Evolutionary conservation across 2,329 filamentous ascomycete species (phyloP).

Genomic region (Helicocarpus griseus): DNA sequence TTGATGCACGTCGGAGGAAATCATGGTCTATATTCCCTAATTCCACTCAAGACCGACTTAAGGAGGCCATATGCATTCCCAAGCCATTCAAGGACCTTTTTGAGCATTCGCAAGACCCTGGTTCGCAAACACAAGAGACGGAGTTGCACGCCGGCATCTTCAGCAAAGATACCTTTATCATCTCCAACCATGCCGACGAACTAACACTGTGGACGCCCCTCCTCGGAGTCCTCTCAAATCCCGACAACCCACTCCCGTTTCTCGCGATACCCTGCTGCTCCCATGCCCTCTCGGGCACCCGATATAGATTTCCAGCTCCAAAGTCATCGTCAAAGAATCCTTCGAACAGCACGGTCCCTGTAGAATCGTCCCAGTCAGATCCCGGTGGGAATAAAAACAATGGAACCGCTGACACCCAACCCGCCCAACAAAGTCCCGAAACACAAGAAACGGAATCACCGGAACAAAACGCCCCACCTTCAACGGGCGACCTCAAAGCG

Average conservation of each 20-base stretch:
- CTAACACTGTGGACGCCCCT: conserved; percentile 93
- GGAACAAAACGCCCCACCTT: conserved; percentile 18
- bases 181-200: conserved; percentile 96
- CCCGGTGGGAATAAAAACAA: conserved; percentile 22
- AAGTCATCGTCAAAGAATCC: conserved; percentile 8
- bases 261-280: conserved; percentile 94
- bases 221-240: conserved; percentile 54
- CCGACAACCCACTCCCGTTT: conserved; percentile 61
- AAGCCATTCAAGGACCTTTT: conserved; percentile 32
- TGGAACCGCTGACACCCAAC: conserved; percentile 30
- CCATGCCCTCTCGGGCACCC: conserved; percentile 67
- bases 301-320: conserved; percentile 48
- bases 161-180: conserved; percentile 68
- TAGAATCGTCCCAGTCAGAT: not conserved
- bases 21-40: conserved; percentile 68
- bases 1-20: conserved; percentile 77
- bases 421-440: not conserved
- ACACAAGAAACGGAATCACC: not conserved
- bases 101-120: not conserved
- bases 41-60: conserved; percentile 40
- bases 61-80: conserved; percentile 54
- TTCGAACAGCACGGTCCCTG: conserved; percentile 8
- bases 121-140: not conserved
- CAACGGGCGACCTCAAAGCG: conserved; percentile 31
- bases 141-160: conserved; percentile 51